Conservation (phyloP, 108 stramenopile genomes). For the Pseudonitzschia multistriata region DNA sequence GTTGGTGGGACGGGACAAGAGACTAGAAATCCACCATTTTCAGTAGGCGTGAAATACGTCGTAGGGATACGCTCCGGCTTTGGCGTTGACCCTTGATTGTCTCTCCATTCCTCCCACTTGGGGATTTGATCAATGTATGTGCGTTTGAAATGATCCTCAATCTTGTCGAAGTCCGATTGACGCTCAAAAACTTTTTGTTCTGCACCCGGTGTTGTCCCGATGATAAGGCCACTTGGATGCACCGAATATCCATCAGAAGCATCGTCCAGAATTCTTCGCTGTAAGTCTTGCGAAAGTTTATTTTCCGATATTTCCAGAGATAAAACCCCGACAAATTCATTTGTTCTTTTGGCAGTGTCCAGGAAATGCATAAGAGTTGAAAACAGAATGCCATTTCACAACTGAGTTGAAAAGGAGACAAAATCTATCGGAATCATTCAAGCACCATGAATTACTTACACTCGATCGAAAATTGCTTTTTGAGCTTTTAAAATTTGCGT, state of each 20-base stretch:
- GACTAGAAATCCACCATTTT: not conserved
- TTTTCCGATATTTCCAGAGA: slow-evolving; percentile 31
- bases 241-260: slow-evolving; percentile 13
- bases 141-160: not conserved
- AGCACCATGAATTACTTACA: not conserved
- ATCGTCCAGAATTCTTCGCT: slow-evolving; percentile 23
- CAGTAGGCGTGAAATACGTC: not conserved
- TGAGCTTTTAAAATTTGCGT: slow-evolving; percentile 17
- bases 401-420: not conserved
- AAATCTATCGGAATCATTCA: not conserved
- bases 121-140: slow-evolving; percentile 1
- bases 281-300: slow-evolving; percentile 16
- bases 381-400: no score
- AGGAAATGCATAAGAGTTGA: no score
- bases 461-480: slow-evolving; percentile 39
- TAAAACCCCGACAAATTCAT: slow-evolving; percentile 40
- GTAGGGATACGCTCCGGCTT: not conserved
- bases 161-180: not conserved
- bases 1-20: slow-evolving; percentile 4
- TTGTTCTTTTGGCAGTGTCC: slow-evolving; percentile 27
- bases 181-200: not conserved
- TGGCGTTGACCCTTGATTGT: no score
- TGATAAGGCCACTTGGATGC: not conserved
- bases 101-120: slow-evolving; percentile 3
- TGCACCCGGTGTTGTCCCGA: slow-evolving; percentile 3